Percentiles rank a stretch among this genome's conserved stretches.
These are phyloP conservation scores for Domatiomyces catenatus DNA, from an alignment of 2,329 filamentous ascomycete genomes.

Conservation along the genomic window DNA sequence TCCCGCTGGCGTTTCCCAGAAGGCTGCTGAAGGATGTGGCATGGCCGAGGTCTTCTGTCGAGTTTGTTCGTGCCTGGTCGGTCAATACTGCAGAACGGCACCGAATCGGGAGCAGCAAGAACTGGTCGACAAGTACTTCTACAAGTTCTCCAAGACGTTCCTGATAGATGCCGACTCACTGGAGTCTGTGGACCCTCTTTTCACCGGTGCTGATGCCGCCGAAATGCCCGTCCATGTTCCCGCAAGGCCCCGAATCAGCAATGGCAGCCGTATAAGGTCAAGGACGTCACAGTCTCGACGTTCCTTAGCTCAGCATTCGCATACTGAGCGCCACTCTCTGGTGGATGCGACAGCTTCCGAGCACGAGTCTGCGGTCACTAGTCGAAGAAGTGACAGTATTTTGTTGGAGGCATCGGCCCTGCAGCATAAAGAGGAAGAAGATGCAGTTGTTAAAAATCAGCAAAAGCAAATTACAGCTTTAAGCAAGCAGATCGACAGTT, in stretches of 20 bases:
- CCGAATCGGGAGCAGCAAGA: conserved; percentile 7
- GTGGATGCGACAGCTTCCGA: not conserved
- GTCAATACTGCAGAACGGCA: conserved; percentile 14
- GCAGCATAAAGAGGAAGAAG: not conserved
- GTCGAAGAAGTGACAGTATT: not conserved
- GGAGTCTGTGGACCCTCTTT: conserved; percentile 7
- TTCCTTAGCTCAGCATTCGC: not conserved
- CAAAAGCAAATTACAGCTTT: conserved; percentile 9
- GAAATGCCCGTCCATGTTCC: not conserved
- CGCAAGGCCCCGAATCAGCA: conserved; percentile 3
- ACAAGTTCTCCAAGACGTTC: conserved; percentile 15
- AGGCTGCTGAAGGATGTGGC: conserved; percentile 11
- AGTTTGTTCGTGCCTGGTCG: conserved; percentile 11
- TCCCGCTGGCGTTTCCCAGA: conserved; percentile 10
- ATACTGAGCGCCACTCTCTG: not conserved
- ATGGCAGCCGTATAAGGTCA: conserved; percentile 1
- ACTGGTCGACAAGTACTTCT: conserved; percentile 14
- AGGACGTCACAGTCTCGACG: not conserved
- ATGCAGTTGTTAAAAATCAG: conserved; percentile 6
- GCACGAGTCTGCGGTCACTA: not conserved
- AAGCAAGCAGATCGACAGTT: conserved; percentile 7
- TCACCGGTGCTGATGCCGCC: conserved; percentile 4
- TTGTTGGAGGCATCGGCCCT: not conserved
- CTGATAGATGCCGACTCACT: conserved; percentile 10
- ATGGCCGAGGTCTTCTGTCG: conserved; percentile 16